These are phyloP conservation scores for Syzygium jambos DNA, from an alignment of 345 rosid species.

Conservation along the genomic window DNA sequence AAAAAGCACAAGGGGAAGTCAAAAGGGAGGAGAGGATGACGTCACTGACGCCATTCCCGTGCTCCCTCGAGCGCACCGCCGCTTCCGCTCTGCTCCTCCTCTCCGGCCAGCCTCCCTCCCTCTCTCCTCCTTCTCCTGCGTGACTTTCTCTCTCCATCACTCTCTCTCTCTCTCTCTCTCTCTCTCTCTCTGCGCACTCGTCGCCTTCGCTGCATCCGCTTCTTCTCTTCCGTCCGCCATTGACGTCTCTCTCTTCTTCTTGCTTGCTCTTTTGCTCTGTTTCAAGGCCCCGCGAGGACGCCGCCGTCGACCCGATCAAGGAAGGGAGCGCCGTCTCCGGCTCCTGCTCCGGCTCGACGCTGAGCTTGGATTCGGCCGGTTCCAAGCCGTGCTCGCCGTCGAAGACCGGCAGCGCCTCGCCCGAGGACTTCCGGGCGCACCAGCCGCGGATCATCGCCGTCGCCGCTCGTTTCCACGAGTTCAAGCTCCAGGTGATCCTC, in stretches of 20 bases:
- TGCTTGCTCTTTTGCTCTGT: too few species aligned
- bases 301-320: slow-evolving; percentile 1
- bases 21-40: background rate
- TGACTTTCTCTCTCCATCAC: background rate
- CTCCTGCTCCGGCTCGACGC: slow-evolving; percentile 23
- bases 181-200: too few species aligned
- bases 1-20: background rate
- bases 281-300: slow-evolving; percentile 15
- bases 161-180: background rate
- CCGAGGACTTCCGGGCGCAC: slow-evolving; percentile 15
- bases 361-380: slow-evolving; percentile 26
- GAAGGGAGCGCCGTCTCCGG: slow-evolving; percentile 17
- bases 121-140: slow-evolving; percentile 1
- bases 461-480: slow-evolving; percentile 20
- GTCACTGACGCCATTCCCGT: slow-evolving; percentile 42
- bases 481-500: slow-evolving; percentile 48
- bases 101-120: slow-evolving; percentile 28
- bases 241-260: background rate
- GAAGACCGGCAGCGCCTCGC: slow-evolving; percentile 27
- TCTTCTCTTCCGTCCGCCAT: background rate
- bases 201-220: background rate
- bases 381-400: slow-evolving; percentile 31
- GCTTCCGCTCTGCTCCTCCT: slow-evolving; percentile 85
- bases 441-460: slow-evolving; percentile 23
- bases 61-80: slow-evolving; percentile 44